Conservation (phyloP, 2,329 filamentous ascomycete species). For the Phyllosticta ampelicida region DNA sequence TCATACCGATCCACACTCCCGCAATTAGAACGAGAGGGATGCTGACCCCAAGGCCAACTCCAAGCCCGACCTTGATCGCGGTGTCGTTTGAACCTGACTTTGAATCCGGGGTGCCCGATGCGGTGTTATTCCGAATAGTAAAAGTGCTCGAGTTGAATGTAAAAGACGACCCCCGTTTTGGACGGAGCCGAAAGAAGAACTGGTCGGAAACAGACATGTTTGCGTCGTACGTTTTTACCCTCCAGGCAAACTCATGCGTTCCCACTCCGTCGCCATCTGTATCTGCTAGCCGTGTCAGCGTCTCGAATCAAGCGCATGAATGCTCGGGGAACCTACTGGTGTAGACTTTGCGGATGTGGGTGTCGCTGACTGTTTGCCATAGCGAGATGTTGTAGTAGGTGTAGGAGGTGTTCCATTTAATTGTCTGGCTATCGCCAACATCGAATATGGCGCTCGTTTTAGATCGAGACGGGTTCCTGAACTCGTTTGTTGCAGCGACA, state of each 20-base stretch:
- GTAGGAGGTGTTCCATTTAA: background rate
- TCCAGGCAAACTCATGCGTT: background rate
- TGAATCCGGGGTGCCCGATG: too few species aligned
- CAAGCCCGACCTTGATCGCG: background rate
- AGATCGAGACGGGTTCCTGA: background rate
- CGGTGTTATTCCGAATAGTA: too few species aligned
- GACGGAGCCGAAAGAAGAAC: background rate
- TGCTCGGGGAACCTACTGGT: background rate
- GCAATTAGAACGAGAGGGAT: background rate
- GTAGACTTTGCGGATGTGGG: background rate
- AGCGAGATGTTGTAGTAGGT: background rate
- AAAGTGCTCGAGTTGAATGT: too few species aligned
- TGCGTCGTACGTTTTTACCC: background rate
- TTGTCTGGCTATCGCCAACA: background rate
- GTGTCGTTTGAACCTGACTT: background rate
- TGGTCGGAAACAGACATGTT: background rate
- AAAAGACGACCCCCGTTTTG: too few species aligned
- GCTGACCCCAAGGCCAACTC: background rate
- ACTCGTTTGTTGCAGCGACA: background rate
- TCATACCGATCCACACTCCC: constrained; percentile 2
- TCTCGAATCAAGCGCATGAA: background rate
- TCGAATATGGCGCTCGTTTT: background rate
- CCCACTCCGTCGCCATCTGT: background rate
- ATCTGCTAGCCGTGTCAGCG: background rate
- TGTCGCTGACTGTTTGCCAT: background rate